Evolutionary conservation across 371 early-diverging fungal species (phyloP).

Genomic region (Mortierella sp.): DNA sequence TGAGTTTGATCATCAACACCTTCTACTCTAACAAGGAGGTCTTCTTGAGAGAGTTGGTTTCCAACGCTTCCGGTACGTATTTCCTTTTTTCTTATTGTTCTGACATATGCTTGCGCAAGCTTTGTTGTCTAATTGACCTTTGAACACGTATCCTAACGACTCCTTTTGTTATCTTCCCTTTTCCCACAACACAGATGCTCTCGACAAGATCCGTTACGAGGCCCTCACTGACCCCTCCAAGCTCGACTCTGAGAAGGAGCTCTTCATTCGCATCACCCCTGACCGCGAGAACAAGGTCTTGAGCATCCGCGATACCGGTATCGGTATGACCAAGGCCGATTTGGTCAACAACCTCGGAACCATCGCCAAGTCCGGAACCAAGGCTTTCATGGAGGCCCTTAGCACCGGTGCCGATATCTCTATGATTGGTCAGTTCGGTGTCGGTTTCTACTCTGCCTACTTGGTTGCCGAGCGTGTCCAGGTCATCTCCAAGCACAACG

Average conservation of each 20-base stretch:
- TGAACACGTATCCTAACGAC: background rate
- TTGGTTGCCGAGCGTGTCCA: conserved; percentile 95
- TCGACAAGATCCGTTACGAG: conserved; percentile 93
- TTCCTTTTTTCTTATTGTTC: background rate
- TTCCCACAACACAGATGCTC: conserved; percentile 77
- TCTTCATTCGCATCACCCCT: conserved; percentile 89
- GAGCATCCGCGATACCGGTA: conserved; percentile 85
- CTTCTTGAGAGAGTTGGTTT: conserved; percentile 95
- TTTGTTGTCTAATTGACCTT: background rate
- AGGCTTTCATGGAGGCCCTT: conserved; percentile 93
- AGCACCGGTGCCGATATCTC: conserved; percentile 86
- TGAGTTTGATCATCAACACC: conserved; percentile 93
- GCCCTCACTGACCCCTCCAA: conserved; percentile 85
- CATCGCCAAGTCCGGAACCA: conserved; percentile 97
- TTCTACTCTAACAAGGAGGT: conserved; percentile 96
- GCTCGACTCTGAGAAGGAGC: conserved; percentile 83
- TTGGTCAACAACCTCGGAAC: conserved; percentile 97
- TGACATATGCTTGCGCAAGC: background rate
- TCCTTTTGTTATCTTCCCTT: background rate
- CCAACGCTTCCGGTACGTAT: conserved; percentile 82
- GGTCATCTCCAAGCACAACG: conserved; percentile 96
- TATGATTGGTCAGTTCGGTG: conserved; percentile 99
- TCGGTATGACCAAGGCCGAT: conserved; percentile 99
- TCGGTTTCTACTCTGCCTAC: conserved; percentile 99
- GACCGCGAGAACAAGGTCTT: conserved; percentile 83